Conservation (phyloP, 78 protist genomes). For the Pigoraptor vietnamica region DNA sequence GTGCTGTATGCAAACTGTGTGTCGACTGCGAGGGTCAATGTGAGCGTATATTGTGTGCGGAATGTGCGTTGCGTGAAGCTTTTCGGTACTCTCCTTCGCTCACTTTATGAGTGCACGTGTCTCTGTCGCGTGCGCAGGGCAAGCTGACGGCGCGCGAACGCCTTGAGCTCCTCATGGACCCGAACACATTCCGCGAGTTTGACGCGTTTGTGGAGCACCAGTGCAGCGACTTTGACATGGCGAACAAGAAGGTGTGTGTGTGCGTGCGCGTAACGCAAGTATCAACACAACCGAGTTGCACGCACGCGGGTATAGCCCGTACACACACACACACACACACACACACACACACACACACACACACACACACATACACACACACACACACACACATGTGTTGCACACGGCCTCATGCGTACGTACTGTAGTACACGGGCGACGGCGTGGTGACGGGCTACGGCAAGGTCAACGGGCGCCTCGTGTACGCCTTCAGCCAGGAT, state of each 20-base stretch:
- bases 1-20: too few relatives aligned
- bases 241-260: background rate
- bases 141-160: slow-evolving; percentile 96
- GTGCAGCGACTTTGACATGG: slow-evolving; percentile 90
- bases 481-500: slow-evolving; percentile 90
- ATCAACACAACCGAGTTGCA: too few relatives aligned
- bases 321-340: too few relatives aligned
- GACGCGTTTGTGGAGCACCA: slow-evolving; percentile 86
- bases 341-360: too few relatives aligned
- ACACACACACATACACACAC: too few relatives aligned
- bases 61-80: background rate
- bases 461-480: slow-evolving; percentile 87
- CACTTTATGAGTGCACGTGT: background rate
- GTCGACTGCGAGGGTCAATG: too few relatives aligned
- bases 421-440: slow-evolving; percentile 75
- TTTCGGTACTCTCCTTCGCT: background rate
- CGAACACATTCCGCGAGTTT: slow-evolving; percentile 78
- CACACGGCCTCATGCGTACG: background rate
- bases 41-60: too few relatives aligned
- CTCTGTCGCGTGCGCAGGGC: slow-evolving; percentile 28
- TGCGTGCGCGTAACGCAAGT: too few relatives aligned
- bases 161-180: slow-evolving; percentile 79
- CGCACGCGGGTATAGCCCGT: too few relatives aligned
- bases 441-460: slow-evolving; percentile 96
- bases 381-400: too few relatives aligned